Evolutionary conservation across 495 filamentous ascomycete species (phyloP), one percentile per base, ranked within the genome.

Genomic region (Bryoglossum gracile): DNA sequence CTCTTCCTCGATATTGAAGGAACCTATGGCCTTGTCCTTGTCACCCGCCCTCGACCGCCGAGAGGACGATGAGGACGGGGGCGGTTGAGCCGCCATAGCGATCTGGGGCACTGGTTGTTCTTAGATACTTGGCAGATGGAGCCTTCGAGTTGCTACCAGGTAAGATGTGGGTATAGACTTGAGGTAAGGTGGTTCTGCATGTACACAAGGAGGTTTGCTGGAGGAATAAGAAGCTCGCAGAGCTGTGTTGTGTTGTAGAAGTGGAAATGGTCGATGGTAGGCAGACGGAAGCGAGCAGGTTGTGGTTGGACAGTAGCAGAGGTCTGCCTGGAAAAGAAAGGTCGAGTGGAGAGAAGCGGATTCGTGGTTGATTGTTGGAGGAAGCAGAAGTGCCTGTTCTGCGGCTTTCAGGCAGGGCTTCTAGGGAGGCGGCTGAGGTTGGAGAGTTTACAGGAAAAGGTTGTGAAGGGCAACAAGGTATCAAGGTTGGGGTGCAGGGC

Each of bases 1-100:
- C 68, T 95, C 83, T 45, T 84, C 81, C 52, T 86, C 73, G 58
- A 88, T 76, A 51, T 74, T 75, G 62, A 90, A 96, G 48, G 75
- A 73, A 35, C 89, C 89, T 13, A 5, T 13, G 60, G 95, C 78
- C 35, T 77, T n/a, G n/a, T n/a, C 66, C 72, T 81, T 77, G 51
- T 86, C 82, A 55, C 70, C 64, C 32, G 61, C 51, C 59, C 59
- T 65, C 38, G 69, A 61, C 58, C 72, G 70, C 60, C 71, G 69
- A 24, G 72, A 65, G 16, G 52, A 55, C 21, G 57, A 64, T 49
- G 64, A 64, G 47, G 68, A 57, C 39, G 63, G 56, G 28, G 62
- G 55, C 48, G 55, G 51, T 46, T 61, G 61, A 34, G 68, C 59
- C 51, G 71, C 69, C 67, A 72, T 74, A 54, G 33, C 32, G 18